Percentiles rank a stretch among this genome's conserved stretches.
These are phyloP conservation scores for Primulina huaijiensis DNA, from an alignment of 257 asterid species.

Conservation along the genomic window DNA sequence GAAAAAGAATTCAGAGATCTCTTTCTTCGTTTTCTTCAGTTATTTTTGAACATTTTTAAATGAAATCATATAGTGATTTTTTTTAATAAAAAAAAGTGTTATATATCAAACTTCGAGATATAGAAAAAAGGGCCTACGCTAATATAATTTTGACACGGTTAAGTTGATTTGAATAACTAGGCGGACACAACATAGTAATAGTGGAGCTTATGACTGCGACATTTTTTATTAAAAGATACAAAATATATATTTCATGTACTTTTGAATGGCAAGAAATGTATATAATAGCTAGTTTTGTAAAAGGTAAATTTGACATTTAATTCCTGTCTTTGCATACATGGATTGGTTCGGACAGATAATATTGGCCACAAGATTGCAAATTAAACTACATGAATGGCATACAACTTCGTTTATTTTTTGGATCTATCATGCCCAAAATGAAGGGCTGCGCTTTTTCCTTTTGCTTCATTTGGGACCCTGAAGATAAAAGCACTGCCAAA, in stretches of 20 bases:
- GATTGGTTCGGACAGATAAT: slow-evolving; percentile 37
- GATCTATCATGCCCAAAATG: slow-evolving; percentile 15
- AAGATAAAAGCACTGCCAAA: too few species aligned
- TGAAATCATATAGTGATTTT: too few species aligned
- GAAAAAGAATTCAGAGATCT: neutral
- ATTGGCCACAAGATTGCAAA: slow-evolving; percentile 25
- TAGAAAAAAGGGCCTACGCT: too few species aligned
- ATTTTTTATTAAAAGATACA: slow-evolving; percentile 6
- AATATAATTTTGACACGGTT: too few species aligned
- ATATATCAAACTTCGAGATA: too few species aligned
- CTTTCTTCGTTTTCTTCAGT: too few species aligned
- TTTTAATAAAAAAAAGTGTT: too few species aligned
- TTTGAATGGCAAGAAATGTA: slow-evolving; percentile 20
- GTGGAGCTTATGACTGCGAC: too few species aligned
- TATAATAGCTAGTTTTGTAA: slow-evolving; percentile 18
- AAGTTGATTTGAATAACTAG: too few species aligned
- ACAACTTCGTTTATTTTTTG: slow-evolving; percentile 18
- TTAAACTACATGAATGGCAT: slow-evolving; percentile 24
- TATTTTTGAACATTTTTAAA: too few species aligned
- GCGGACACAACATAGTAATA: too few species aligned
- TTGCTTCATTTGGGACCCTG: slow-evolving; percentile 30
- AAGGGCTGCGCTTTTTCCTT: neutral
- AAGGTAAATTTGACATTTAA: slow-evolving; percentile 36
- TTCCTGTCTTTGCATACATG: slow-evolving; percentile 35
- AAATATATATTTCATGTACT: slow-evolving; percentile 22